Percentiles rank a stretch among this genome's conserved stretches.
Evolutionary conservation across 805 yeast species (phyloP).

Genomic region (Candida endomychidarum): DNA sequence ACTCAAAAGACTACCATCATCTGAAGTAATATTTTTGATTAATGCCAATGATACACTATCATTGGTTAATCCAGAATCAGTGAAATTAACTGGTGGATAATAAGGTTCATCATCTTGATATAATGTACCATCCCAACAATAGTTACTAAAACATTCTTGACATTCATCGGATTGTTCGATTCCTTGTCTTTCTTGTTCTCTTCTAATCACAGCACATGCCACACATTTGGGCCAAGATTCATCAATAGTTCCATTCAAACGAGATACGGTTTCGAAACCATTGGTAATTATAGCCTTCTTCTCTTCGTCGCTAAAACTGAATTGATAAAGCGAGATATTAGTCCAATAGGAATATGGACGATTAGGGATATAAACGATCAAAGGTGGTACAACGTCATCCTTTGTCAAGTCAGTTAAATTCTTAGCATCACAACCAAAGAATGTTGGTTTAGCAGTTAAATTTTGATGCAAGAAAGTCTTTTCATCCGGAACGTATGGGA

Average conservation of each 20-base stretch:
- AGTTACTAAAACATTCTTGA: slow-evolving; percentile 33
- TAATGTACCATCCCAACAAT: slow-evolving; percentile 41
- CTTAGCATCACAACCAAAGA: slow-evolving; percentile 41
- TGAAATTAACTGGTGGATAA: slow-evolving; percentile 27
- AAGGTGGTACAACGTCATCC: slow-evolving; percentile 38
- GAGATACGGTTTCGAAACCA: slow-evolving; percentile 35
- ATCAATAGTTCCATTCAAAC: slow-evolving; percentile 37
- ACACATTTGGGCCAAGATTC: slow-evolving; percentile 38
- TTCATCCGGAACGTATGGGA: slow-evolving; percentile 39
- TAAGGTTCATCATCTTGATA: slow-evolving; percentile 15
- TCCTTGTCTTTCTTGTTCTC: slow-evolving; percentile 42
- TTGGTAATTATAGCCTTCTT: slow-evolving; percentile 37
- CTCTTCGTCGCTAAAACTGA: slow-evolving; percentile 33
- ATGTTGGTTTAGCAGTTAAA: slow-evolving; percentile 40
- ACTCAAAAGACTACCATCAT: not conserved
- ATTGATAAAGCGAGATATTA: slow-evolving; percentile 34
- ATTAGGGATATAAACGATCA: slow-evolving; percentile 40
- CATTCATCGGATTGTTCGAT: slow-evolving; percentile 37
- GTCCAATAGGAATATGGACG: slow-evolving; percentile 34
- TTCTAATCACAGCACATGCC: slow-evolving; percentile 40
- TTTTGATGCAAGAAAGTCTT: slow-evolving; percentile 31
- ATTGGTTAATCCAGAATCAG: slow-evolving; percentile 30
- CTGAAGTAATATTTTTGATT: not conserved
- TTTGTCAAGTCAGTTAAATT: slow-evolving; percentile 37
- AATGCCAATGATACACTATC: slow-evolving; percentile 11